Base-by-base conservation (phyloP, 495 filamentous ascomycete species). In the Aspergillus bridgeri region DNA sequence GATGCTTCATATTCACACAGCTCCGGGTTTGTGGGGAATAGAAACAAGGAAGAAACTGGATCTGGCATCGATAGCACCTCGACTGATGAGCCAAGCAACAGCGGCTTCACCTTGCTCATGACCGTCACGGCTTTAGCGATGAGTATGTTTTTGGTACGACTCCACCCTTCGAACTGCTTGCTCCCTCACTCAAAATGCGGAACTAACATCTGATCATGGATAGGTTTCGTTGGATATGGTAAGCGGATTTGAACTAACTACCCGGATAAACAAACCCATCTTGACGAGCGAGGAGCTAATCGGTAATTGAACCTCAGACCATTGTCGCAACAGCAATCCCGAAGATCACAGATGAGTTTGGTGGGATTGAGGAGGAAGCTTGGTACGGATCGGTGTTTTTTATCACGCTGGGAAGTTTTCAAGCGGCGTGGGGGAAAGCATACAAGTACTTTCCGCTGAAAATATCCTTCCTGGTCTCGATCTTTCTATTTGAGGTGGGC, bases 321-420 rank as follows among this genome's bases (percentile, higher is more conserved):
- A 42, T 22, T 2, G 17, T 33, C n/a, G 15, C 18, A 2, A 44
- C 76, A 69, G 72, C 71, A 6, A 67, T 75, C n/a, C 77, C 78
- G 1, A 47, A 53, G n/a, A 77, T 78, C 44, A 81, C 77, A 0
- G 72, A 54, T 42, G 57, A 71, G 4, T 79, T 78, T 54, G 67
- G 78, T 46, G 74, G 73, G 0, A 62, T 79, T 9, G 42, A 48
- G 19, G 76, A 79, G 58, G 60, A 79, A 7, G 76, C 72, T 13
- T 81, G 78, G 78, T 80, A 79, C 60, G 75, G 74, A 6, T 72
- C 69, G 60, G 69, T 74, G 18, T 79, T 78, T 62, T 70, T 71
- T 2, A 64, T 81, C 38, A 63, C 76, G 7, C 73, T 75, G 59
- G 71, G 68, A 33, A 65, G 72, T 29, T 62, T 81, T 38, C 78